phyloP scores from a whole-genome alignment of 352 stramenopile species.

The Phytophthora idaei region DNA sequence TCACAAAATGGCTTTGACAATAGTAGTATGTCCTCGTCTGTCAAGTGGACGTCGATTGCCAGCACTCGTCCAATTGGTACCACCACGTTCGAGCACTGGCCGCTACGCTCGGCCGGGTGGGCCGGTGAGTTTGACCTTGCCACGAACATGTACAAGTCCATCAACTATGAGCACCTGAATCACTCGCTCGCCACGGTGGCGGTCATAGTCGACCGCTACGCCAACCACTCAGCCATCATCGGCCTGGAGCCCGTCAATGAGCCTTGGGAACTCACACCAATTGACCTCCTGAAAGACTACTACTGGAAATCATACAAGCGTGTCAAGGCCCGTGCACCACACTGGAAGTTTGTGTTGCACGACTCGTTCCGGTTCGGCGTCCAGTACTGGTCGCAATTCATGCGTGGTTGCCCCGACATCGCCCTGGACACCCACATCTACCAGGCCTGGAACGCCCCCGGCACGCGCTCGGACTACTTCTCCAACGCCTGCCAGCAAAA shows the following conservation, averaged over 20 bases:
- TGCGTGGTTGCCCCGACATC: slow-evolving; percentile 90
- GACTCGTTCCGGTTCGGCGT: slow-evolving; percentile 94
- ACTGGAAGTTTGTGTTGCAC: slow-evolving; percentile 97
- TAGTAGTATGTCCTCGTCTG: slow-evolving; percentile 82
- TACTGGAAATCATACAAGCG: slow-evolving; percentile 97
- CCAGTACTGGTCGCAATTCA: slow-evolving; percentile 74
- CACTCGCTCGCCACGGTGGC: slow-evolving; percentile 90
- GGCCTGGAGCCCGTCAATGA: slow-evolving; percentile 96
- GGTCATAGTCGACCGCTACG: slow-evolving; percentile 89
- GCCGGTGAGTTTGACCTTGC: slow-evolving; percentile 89
- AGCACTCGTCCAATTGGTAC: slow-evolving; percentile 78
- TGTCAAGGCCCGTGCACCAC: slow-evolving; percentile 89
- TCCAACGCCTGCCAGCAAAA: slow-evolving; percentile 92
- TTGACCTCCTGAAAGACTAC: slow-evolving; percentile 93
- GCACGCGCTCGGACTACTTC: slow-evolving; percentile 85
- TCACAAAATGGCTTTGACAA: slow-evolving; percentile 98
- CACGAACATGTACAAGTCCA: slow-evolving; percentile 87
- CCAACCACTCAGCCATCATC: slow-evolving; percentile 86
- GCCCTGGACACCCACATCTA: slow-evolving; percentile 97
- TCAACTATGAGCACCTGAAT: slow-evolving; percentile 93
- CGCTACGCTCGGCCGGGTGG: slow-evolving; percentile 90
- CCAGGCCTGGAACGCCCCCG: slow-evolving; percentile 84
- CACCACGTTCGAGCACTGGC: slow-evolving; percentile 94
- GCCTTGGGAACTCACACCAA: slow-evolving; percentile 94
- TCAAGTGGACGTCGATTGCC: slow-evolving; percentile 90